These are phyloP conservation scores for Diaporthe australafricana DNA, from an alignment of 2,329 filamentous ascomycete genomes.

Conservation along the genomic window DNA sequence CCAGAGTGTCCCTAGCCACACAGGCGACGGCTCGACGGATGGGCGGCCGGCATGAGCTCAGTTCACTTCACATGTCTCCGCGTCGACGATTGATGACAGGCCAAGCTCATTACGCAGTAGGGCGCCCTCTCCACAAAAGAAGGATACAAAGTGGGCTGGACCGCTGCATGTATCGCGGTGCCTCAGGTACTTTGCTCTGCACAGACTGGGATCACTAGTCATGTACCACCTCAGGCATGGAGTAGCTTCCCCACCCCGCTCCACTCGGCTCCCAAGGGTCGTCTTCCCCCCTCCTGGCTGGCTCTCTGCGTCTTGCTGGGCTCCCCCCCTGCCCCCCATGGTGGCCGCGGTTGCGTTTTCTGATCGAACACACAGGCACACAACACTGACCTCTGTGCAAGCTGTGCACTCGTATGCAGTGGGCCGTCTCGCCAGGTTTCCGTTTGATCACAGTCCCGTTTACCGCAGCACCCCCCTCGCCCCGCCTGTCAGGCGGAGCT, in stretches of 20 bases:
- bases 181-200: constrained; percentile 11
- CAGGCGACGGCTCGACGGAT: constrained; percentile 27
- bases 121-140: constrained; percentile 11
- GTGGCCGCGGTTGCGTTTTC: constrained; percentile 20
- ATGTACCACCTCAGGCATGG: constrained; percentile 21
- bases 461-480: constrained; percentile 12
- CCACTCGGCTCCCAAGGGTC: constrained; percentile 23
- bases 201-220: constrained; percentile 27
- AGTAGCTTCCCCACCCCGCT: constrained; percentile 7
- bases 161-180: background rate
- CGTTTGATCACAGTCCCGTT: constrained; percentile 30
- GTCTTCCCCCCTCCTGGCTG: constrained; percentile 4
- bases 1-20: background rate
- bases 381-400: constrained; percentile 12
- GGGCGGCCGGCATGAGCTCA: constrained; percentile 23
- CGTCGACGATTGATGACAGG: constrained; percentile 7
- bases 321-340: constrained; percentile 1
- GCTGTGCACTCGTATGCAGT: constrained; percentile 17
- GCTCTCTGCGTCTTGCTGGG: background rate
- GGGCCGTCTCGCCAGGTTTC: constrained; percentile 31
- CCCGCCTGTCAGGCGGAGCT: constrained; percentile 33
- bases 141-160: constrained; percentile 11
- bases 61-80: constrained; percentile 26
- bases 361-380: constrained; percentile 20
- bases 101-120: constrained; percentile 18